Evolutionary conservation across 306 rosid species (phyloP), one percentile per base, ranked within the genome.

Genomic region (Delonix regia): DNA sequence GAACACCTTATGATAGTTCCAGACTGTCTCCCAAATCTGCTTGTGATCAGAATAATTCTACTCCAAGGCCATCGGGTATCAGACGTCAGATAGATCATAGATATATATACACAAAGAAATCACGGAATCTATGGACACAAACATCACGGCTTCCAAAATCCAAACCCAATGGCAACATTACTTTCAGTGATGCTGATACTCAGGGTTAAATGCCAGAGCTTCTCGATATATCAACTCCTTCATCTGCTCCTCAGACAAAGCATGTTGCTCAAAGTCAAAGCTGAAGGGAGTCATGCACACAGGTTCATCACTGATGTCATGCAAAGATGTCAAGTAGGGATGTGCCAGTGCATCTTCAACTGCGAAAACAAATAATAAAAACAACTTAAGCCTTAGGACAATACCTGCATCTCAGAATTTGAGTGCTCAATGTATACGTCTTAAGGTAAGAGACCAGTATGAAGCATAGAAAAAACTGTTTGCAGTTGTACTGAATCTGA

Each of bases 191-290:
- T 83, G 90, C 84, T 80, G 97, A 75, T 91, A 91, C 85, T 93
- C 97, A 0, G 93, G 99, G 86, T 96, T 96, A 82, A 93, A 96
- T 47, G 99, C 99, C 65, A 96, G 87, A 15, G 98, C 97, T 88
- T 96, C 99, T 85, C 88, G 80, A 78, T 90, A 88, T 84, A 96
- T 96, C 79, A 96, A 87, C 85, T 91, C 98, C 42, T 89, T 96
- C 98, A 96, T 96, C 82, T 96, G 99, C 55, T 96, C 99, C 87
- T 96, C 99, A 0, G 85, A 81, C 74, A 96, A 88, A 2, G 99
- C 96, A 71, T 91, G 97, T 84, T 96, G 99, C 85, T 96, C 99
- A 61, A 96, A 96, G 84, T 96, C 99, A 36, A 96, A 96, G 92
- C 78, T 93, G 90, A 96, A 96, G 69, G 99, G 99, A 62, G 91